These are phyloP conservation scores for Eucalyptus sp. DNA, from an alignment of 345 rosid species.

Conservation along the genomic window DNA sequence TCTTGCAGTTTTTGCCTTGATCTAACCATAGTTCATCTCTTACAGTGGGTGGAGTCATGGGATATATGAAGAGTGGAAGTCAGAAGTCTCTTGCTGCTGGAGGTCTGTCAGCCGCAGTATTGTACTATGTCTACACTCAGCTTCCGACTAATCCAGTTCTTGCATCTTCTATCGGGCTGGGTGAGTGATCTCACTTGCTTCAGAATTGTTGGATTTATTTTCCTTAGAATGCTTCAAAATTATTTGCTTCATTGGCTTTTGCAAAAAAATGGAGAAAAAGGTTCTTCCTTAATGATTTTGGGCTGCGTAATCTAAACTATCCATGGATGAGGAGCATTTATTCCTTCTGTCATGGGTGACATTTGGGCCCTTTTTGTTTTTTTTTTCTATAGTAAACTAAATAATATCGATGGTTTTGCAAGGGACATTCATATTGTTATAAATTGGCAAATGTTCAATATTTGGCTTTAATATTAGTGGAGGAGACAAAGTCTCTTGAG, in stretches of 20 bases:
- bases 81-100: constrained; percentile 75
- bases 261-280: background rate
- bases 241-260: background rate
- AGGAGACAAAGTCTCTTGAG: background rate
- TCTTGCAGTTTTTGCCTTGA: background rate
- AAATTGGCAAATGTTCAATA: background rate
- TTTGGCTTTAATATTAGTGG: background rate
- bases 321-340: background rate
- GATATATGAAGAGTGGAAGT: constrained; percentile 80
- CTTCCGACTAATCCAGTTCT: constrained; percentile 61
- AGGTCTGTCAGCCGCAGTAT: constrained; percentile 55
- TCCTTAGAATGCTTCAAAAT: background rate
- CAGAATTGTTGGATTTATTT: background rate
- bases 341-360: background rate
- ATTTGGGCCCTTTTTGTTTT: background rate
- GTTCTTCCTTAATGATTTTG: background rate
- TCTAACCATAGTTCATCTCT: background rate
- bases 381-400: background rate
- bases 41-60: constrained; percentile 84
- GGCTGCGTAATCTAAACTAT: background rate
- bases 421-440: background rate
- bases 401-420: background rate
- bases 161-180: constrained; percentile 78
- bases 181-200: constrained; percentile 23
- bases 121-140: constrained; percentile 57